phyloP scores from a whole-genome alignment of 495 filamentous ascomycete genomes.

The Podospora pseudoanserina region DNA sequence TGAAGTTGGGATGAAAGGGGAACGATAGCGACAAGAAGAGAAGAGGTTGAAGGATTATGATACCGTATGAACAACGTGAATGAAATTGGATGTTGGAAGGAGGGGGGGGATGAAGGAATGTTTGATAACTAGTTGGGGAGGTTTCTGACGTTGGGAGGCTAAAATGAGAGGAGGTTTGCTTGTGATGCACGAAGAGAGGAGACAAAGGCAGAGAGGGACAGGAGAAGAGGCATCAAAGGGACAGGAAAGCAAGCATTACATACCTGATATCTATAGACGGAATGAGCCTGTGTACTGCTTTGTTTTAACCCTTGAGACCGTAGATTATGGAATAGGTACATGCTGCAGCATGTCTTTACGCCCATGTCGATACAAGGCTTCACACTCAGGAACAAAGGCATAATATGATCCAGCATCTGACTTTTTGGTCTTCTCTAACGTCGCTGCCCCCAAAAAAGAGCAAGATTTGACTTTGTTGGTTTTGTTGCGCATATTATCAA shows the following conservation, averaged over 20 bases:
- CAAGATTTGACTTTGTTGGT: background rate
- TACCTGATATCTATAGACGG: slow-evolving; percentile 7
- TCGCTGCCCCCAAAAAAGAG: background rate
- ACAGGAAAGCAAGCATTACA: background rate
- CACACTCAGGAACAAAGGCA: background rate
- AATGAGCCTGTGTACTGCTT: background rate
- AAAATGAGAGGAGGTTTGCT: background rate
- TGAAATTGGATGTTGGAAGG: background rate
- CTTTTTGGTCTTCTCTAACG: background rate
- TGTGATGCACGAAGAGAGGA: background rate
- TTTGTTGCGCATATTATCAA: background rate
- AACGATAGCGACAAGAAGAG: background rate
- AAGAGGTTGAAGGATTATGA: background rate
- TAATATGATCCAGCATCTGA: background rate
- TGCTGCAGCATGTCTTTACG: too few species aligned
- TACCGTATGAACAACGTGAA: background rate
- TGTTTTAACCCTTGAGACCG: background rate
- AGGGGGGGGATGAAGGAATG: background rate
- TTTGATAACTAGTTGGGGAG: too few species aligned
- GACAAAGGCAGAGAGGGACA: background rate
- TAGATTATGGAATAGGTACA: background rate
- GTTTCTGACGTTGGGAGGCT: background rate
- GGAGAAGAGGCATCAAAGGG: background rate
- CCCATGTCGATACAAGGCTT: too few species aligned
- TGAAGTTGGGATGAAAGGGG: slow-evolving; percentile 22